Conservation (phyloP, 2,329 filamentous ascomycete species). For the Aureobasidium uvarum region DNA sequence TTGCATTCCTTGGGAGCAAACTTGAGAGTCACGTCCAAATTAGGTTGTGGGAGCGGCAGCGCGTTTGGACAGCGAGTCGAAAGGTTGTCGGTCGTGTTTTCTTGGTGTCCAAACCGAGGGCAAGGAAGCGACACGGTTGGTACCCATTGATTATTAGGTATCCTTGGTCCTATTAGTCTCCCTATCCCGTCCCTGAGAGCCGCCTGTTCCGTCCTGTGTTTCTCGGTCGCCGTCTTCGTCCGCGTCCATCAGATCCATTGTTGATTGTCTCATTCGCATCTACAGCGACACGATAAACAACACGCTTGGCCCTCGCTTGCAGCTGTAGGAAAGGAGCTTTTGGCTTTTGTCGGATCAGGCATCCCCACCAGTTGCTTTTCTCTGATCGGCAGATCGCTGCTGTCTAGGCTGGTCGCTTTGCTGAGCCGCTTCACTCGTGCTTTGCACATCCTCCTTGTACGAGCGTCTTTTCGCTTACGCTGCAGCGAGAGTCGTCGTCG, state of each 20-base stretch:
- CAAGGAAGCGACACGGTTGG: neutral
- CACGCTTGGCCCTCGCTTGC: slow-evolving; percentile 9
- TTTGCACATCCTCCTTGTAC: slow-evolving; percentile 3
- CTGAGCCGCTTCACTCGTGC: slow-evolving; percentile 1
- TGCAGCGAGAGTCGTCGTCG: neutral
- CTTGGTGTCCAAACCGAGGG: neutral
- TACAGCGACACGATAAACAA: neutral
- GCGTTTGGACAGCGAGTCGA: neutral
- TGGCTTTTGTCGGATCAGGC: neutral
- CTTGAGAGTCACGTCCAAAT: neutral
- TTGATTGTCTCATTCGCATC: neutral
- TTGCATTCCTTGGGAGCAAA: neutral
- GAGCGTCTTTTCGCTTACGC: slow-evolving; percentile 10
- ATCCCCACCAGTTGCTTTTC: slow-evolving; percentile 14
- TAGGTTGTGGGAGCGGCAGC: slow-evolving; percentile 8
- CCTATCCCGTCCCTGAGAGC: neutral
- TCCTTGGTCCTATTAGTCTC: slow-evolving; percentile 7
- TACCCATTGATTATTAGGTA: neutral
- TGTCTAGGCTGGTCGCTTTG: neutral
- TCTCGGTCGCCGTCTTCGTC: neutral
- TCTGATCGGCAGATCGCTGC: slow-evolving; percentile 21
- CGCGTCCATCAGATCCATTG: neutral
- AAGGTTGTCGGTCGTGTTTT: neutral
- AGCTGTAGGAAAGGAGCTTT: slow-evolving; percentile 5
- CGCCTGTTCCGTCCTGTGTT: neutral